These are phyloP conservation scores for Goffeauzyma gilvescens DNA, from an alignment of 768 basidiomycete genomes.

Conservation along the genomic window DNA sequence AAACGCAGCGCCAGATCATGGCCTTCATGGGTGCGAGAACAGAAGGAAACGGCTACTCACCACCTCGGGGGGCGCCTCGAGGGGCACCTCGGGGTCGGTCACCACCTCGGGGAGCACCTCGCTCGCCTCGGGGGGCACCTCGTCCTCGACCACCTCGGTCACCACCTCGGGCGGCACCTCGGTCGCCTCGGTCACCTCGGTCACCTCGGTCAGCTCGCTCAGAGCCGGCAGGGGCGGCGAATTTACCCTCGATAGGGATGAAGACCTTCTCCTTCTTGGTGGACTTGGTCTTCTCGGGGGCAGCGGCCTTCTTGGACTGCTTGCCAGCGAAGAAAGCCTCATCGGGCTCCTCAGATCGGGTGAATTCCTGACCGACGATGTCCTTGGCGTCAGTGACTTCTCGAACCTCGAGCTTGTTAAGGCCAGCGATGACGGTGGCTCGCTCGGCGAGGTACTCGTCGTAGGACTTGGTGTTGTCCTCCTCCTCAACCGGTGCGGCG, in stretches of 20 bases:
- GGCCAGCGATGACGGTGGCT: conserved; percentile 26
- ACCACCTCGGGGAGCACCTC: conserved; percentile 35
- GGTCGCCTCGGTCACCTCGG: conserved; percentile 38
- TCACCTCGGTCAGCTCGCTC: conserved; percentile 44
- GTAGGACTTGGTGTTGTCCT: conserved; percentile 64
- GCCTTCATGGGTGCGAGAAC: no score
- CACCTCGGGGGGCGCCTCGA: conserved; percentile 34
- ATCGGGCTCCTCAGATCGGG: conserved; percentile 47
- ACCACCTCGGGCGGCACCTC: conserved; percentile 38
- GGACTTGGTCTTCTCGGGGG: conserved; percentile 21
- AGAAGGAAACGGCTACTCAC: no score
- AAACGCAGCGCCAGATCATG: conserved; percentile 11
- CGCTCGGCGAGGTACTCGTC: conserved; percentile 74
- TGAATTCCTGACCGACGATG: conserved; percentile 52
- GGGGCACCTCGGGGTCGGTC: conserved; percentile 38
- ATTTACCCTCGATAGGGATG: conserved; percentile 78
- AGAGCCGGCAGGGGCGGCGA: conserved; percentile 48
- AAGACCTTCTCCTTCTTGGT: conserved; percentile 50
- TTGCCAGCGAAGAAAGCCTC: conserved; percentile 45
- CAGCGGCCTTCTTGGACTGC: conserved; percentile 23
- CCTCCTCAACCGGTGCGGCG: conserved; percentile 33
- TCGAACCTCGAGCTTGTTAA: conserved; percentile 64
- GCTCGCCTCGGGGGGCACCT: conserved; percentile 36
- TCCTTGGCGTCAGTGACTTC: conserved; percentile 48
- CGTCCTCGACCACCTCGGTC: conserved; percentile 19